phyloP scores from a whole-genome alignment of 2,329 filamentous ascomycete species.

The Scedosporium dehoogii region DNA sequence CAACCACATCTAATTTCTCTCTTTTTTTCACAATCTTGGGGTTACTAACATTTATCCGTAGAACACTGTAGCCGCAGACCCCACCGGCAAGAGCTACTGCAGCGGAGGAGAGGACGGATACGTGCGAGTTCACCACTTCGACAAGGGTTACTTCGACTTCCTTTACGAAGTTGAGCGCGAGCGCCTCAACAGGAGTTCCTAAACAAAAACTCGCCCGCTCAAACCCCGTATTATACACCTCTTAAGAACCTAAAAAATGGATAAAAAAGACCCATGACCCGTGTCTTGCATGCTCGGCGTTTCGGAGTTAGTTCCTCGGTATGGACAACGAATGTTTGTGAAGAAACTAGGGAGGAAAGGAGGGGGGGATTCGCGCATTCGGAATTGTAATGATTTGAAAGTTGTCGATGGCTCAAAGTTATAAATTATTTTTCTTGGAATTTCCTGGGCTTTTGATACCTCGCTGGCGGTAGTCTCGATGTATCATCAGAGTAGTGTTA shows the following conservation, averaged over 20 bases:
- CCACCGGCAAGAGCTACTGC: slow-evolving; percentile 84
- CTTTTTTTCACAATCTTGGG: background rate
- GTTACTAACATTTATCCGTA: slow-evolving; percentile 13
- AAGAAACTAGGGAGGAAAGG: background rate
- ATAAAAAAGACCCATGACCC: background rate
- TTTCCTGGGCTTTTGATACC: background rate
- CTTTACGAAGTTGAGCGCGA: slow-evolving; percentile 97
- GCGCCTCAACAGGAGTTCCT: slow-evolving; percentile 31
- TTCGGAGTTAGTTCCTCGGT: slow-evolving; percentile 1
- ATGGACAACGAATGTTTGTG: background rate
- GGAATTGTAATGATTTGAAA: background rate
- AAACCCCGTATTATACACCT: background rate
- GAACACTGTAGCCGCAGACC: slow-evolving; percentile 93
- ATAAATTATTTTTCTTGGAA: background rate
- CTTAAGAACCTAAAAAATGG: background rate
- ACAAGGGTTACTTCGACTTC: slow-evolving; percentile 98
- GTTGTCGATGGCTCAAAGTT: background rate
- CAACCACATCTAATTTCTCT: no score
- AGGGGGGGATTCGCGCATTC: background rate
- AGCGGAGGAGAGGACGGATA: slow-evolving; percentile 97
- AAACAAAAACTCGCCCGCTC: background rate
- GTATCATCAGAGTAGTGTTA: no score
- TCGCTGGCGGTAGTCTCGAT: background rate
- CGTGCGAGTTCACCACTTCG: slow-evolving; percentile 95
- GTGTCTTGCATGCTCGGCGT: slow-evolving; percentile 2